Percentiles rank a stretch among this genome's conserved stretches.
Conservation (phyloP, 768 basidiomycete species). For the Tubosaeta brunneosetosa region DNA sequence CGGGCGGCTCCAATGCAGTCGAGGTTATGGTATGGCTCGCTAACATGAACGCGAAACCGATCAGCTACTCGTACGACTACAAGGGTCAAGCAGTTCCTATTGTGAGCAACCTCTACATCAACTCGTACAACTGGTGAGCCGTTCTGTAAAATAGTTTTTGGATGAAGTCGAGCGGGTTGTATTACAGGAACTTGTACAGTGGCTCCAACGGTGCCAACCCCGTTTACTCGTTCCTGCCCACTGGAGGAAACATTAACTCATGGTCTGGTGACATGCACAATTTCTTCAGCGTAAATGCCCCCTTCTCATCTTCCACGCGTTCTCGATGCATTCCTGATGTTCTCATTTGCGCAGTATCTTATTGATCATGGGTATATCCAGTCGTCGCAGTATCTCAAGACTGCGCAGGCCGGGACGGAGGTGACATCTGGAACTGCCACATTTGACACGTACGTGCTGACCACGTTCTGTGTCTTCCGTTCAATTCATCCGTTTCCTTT, state of each 20-base stretch:
- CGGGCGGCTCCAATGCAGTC: slow-evolving; percentile 42
- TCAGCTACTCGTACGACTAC: slow-evolving; percentile 45
- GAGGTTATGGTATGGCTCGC: slow-evolving; percentile 68
- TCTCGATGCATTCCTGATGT: not conserved
- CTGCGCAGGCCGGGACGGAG: slow-evolving; percentile 61
- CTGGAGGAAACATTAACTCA: slow-evolving; percentile 26
- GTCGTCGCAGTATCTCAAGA: slow-evolving; percentile 52
- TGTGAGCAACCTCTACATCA: slow-evolving; percentile 38
- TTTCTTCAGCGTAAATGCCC: slow-evolving; percentile 44
- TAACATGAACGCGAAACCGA: slow-evolving; percentile 53
- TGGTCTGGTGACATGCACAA: slow-evolving; percentile 52
- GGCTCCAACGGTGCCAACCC: slow-evolving; percentile 52
- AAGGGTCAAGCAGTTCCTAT: slow-evolving; percentile 45
- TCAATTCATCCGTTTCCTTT: not conserved
- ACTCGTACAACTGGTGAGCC: slow-evolving; percentile 47
- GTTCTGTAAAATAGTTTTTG: not conserved
- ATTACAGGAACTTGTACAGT: slow-evolving; percentile 48
- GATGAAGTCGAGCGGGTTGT: not conserved
- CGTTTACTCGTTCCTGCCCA: slow-evolving; percentile 48
- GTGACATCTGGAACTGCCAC: slow-evolving; percentile 54
- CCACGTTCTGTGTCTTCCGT: not conserved
- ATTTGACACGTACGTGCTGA: slow-evolving; percentile 44
- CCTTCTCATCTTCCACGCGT: not conserved
- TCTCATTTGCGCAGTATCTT: slow-evolving; percentile 42
- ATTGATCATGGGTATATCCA: slow-evolving; percentile 41